Percentiles rank a stretch among this genome's conserved stretches.
These are phyloP conservation scores for Salix arbutifolia DNA, from an alignment of 345 rosid genomes.

Conservation along the genomic window DNA sequence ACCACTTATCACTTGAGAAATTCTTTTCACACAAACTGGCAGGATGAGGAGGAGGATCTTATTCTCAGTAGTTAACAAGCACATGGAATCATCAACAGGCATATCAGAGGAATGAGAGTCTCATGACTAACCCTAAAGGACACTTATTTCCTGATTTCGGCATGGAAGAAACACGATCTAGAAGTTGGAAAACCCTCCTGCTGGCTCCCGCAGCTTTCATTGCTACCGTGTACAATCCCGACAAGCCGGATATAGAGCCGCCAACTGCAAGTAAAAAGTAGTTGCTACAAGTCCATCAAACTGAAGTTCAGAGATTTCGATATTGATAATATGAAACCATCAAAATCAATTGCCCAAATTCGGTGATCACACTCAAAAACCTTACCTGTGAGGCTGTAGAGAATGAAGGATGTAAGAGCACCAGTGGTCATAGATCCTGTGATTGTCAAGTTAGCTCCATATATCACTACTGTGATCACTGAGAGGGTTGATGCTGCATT, in stretches of 20 bases:
- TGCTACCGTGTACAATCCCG: conserved; percentile 77
- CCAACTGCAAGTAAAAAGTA: conserved; percentile 61
- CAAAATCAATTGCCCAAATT: neutral
- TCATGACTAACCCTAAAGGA: conserved; percentile 59
- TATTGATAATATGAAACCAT: neutral
- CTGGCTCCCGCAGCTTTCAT: conserved; percentile 99
- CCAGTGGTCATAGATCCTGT: conserved; percentile 81
- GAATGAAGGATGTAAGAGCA: conserved; percentile 90
- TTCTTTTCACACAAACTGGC: neutral
- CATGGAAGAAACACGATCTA: conserved; percentile 85
- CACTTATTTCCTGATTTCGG: conserved; percentile 67
- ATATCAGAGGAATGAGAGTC: neutral
- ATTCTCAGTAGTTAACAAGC: neutral
- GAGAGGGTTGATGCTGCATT: conserved; percentile 84
- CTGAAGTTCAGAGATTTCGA: neutral
- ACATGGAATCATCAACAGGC: neutral
- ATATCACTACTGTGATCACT: conserved; percentile 69
- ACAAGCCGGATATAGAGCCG: conserved; percentile 71
- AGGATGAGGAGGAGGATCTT: neutral
- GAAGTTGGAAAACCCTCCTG: conserved; percentile 83
- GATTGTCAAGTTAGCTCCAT: conserved; percentile 87
- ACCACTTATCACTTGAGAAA: neutral
- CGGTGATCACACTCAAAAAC: neutral
- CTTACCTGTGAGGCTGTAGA: conserved; percentile 94
- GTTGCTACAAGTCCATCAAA: neutral